Evolutionary conservation across 176 grass and related monocot species (phyloP).

Genomic region (Alloteropsis semialata): DNA sequence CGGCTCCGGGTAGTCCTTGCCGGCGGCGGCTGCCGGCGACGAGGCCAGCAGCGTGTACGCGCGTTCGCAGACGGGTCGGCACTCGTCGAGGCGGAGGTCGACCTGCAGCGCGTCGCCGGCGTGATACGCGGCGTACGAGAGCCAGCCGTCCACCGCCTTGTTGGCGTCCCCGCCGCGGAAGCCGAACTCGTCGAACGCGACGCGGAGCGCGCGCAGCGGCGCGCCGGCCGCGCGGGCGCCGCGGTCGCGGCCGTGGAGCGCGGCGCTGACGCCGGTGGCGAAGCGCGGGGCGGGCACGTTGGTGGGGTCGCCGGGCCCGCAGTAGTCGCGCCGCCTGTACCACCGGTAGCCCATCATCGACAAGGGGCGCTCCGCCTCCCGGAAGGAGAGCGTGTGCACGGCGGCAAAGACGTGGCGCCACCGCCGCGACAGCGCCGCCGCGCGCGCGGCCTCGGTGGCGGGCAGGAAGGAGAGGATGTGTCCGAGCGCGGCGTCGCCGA

Average conservation of each 20-base stretch:
- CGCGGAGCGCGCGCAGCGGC: slow-evolving; percentile 13
- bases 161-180: not conserved
- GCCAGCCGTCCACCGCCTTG: not conserved
- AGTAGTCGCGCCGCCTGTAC: not conserved
- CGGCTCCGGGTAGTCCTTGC: no score
- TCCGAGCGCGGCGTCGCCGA: not conserved
- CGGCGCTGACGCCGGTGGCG: not conserved
- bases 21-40: no score
- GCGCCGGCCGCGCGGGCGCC: not conserved
- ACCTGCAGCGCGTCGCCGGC: not conserved
- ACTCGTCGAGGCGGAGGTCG: not conserved
- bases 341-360: not conserved
- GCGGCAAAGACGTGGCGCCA: not conserved
- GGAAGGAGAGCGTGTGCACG: slow-evolving; percentile 11
- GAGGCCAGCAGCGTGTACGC: not conserved
- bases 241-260: not conserved
- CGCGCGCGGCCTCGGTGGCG: not conserved
- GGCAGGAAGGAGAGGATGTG: slow-evolving; percentile 29
- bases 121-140: not conserved
- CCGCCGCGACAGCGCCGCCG: not conserved
- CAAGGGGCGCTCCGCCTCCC: not conserved
- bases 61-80: not conserved
- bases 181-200: not conserved
- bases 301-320: not conserved
- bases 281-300: not conserved